Evolutionary conservation across 345 rosid species (phyloP).

Genomic region (Laguncularia racemosa): DNA sequence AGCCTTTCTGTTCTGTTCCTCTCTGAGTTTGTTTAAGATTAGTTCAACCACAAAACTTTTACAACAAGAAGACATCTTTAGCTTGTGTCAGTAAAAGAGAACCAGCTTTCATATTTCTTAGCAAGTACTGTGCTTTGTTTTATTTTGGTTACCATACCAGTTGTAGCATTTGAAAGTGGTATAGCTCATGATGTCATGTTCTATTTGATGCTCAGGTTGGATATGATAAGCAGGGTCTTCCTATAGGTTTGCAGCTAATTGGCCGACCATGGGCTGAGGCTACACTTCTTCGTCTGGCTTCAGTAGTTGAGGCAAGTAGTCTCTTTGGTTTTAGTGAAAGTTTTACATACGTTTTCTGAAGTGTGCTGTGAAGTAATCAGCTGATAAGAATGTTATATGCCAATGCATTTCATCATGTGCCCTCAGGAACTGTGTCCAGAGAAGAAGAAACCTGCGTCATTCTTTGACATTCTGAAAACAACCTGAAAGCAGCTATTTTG

Average conservation of each 20-base stretch:
- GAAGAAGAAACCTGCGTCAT: slow-evolving; percentile 58
- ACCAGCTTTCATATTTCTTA: no score
- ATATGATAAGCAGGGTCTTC: slow-evolving; percentile 82
- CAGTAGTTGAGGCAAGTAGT: slow-evolving; percentile 54
- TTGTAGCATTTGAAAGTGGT: neutral
- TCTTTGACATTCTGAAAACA: slow-evolving; percentile 44
- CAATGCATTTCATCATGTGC: slow-evolving; percentile 6
- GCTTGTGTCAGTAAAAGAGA: no score
- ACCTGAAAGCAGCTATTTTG: slow-evolving; percentile 8
- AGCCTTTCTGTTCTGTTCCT: no score
- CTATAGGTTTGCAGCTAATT: slow-evolving; percentile 72
- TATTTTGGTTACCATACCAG: neutral
- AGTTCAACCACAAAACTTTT: no score
- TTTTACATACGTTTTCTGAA: no score
- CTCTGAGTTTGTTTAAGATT: no score
- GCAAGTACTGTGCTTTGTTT: no score
- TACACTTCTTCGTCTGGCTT: slow-evolving; percentile 55
- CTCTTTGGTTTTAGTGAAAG: no score
- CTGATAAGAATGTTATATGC: no score
- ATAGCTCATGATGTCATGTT: neutral
- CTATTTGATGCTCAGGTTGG: slow-evolving; percentile 43
- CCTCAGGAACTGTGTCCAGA: slow-evolving; percentile 49
- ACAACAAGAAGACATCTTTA: no score
- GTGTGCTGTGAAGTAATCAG: no score
- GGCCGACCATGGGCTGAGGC: slow-evolving; percentile 91